A percentile compares a stretch with the other conserved stretches of the same genome.
These are phyloP conservation scores for Phytopythium chamaehyphon DNA, from an alignment of 352 stramenopile species.

Conservation along the genomic window DNA sequence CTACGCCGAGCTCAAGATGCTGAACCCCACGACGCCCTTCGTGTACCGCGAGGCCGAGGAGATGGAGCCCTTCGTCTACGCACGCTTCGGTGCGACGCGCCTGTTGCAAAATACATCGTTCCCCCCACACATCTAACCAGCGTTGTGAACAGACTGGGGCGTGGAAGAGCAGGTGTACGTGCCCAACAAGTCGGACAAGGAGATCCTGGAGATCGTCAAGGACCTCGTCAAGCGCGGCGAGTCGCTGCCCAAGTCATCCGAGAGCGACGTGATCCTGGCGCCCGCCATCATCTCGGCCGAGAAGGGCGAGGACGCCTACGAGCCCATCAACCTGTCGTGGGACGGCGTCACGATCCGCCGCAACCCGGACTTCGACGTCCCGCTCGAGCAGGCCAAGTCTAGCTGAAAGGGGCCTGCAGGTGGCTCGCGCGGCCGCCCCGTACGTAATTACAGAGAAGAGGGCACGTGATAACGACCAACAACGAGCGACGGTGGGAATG, in stretches of 20 bases:
- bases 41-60: constrained; percentile 86
- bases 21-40: constrained; percentile 80
- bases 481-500: no score
- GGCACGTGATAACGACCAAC: no score
- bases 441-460: constrained; percentile 4
- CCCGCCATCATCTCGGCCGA: constrained; percentile 69
- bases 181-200: constrained; percentile 78
- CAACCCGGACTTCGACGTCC: constrained; percentile 83
- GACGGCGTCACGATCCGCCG: constrained; percentile 73
- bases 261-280: constrained; percentile 75
- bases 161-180: constrained; percentile 82
- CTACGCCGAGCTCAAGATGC: constrained; percentile 86
- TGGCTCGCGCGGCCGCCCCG: no score
- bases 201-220: constrained; percentile 74
- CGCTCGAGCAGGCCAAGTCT: constrained; percentile 53
- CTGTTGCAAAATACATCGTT: no score
- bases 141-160: constrained; percentile 67
- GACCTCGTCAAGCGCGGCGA: constrained; percentile 71
- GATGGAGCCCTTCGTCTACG: constrained; percentile 87
- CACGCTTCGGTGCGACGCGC: constrained; percentile 55
- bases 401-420: background rate
- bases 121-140: no score
- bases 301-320: constrained; percentile 68
- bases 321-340: constrained; percentile 82
- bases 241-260: constrained; percentile 75